Evolutionary conservation across 345 rosid species (phyloP), one percentile per base, ranked within the genome.

Genomic region (Capsella bursapastoris): DNA sequence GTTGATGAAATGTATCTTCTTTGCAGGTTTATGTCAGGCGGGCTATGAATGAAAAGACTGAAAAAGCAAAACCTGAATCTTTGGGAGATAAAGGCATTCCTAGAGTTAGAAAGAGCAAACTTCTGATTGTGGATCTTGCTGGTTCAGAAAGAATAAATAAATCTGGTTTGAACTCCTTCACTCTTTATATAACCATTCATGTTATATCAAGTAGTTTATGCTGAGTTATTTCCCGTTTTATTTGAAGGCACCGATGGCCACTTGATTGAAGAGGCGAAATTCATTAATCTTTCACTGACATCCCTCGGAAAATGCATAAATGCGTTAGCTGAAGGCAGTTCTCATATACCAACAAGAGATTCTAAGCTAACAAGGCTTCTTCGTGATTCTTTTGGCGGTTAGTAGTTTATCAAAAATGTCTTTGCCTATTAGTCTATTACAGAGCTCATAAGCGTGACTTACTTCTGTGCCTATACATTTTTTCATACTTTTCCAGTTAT

Each of bases 371-470:
- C 98, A 52, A 86, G 97, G 83, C 86, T 93, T 85, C 91, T 93
- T 70, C 96, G 98, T 32, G 97, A 91, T 86, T 89, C 98, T 68
- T 93, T 89, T 55, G 97, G 98, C 80, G 97, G 98, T 93, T 66
- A 83, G 77, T 66, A 83, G 77, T 66, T 57, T 37, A 18, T 58
- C 53, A 65, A 11, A 16, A 2, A 0, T 34, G 13, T 68, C 53
- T 44, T 68, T 6, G 27, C 57, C 63, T 61, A 43, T 22, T 22
- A 22, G 22, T 65, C 7, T 64, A 38, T 25, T 63, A 49, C 45
- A 34, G 40, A 61, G 7, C 50, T 60, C 63, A 50, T 58, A 67
- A 49, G 6, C 40, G 11, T 49, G 61, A 8, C 31, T 31, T 12
- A 11, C 57, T 49, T 49, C 40, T 13, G 11, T 40, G 18, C 44